A percentile compares a stretch with the other conserved stretches of the same genome.
These are phyloP conservation scores for Prunus persica DNA, from an alignment of 306 rosid species.

Conservation along the genomic window Prunus_persica_NCBIv2 NC_034014.1:7711001-7711500, in stretches of 20 bases:
- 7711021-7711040: constrained; percentile 40
- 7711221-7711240: no score
- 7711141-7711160: constrained; percentile 60
- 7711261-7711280: no score
- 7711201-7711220: neutral
- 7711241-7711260: no score
- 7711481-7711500: no score
- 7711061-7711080: constrained; percentile 41
- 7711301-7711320: no score
- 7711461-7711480: no score
- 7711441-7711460: neutral
- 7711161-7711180: constrained; percentile 38
- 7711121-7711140: constrained; percentile 44
- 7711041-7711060: constrained; percentile 38
- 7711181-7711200: neutral
- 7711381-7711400: no score
- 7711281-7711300: no score
- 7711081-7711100: constrained; percentile 30
- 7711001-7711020: constrained; percentile 53
- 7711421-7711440: no score
- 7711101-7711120: constrained; percentile 54
- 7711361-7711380: neutral
- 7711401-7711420: no score
- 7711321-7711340: no score
- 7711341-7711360: no score